These are phyloP conservation scores for Gymnopilus junonius DNA, from an alignment of 768 basidiomycete species.

Conservation along the genomic window DNA sequence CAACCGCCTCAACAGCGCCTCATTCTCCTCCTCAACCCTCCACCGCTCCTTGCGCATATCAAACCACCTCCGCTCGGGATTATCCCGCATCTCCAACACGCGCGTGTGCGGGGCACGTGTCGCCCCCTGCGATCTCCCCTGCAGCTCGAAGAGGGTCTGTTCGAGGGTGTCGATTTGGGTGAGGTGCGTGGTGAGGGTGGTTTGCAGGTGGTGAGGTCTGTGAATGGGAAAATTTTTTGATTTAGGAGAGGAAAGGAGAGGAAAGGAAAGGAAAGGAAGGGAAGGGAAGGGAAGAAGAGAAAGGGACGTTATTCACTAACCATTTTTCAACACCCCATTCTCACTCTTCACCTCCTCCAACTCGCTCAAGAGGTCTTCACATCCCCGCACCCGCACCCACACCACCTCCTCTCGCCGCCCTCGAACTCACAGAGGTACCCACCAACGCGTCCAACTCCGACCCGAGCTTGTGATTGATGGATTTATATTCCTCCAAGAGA, in stretches of 20 bases:
- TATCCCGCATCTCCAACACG: conserved; percentile 70
- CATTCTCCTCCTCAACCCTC: conserved; percentile 86
- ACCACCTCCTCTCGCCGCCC: conserved; percentile 15
- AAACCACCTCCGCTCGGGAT: conserved; percentile 84
- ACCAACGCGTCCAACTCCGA: conserved; percentile 51
- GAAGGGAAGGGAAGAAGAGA: neutral
- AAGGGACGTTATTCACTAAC: conserved; percentile 37
- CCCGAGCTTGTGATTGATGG: conserved; percentile 47
- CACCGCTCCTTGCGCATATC: conserved; percentile 75
- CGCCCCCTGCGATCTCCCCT: conserved; percentile 81
- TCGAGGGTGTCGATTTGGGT: conserved; percentile 72
- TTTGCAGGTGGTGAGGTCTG: conserved; percentile 46
- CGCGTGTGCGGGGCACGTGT: conserved; percentile 76
- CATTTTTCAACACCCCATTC: conserved; percentile 40
- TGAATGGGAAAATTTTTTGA: too few relatives aligned
- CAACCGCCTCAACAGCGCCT: conserved; percentile 72
- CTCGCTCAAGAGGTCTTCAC: conserved; percentile 41
- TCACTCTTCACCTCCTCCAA: conserved; percentile 34
- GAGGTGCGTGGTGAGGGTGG: conserved; percentile 40
- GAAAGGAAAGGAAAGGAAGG: too few relatives aligned
- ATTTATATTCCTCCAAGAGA: conserved; percentile 59
- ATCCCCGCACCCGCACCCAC: neutral
- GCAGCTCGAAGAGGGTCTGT: conserved; percentile 77
- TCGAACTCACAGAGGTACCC: conserved; percentile 31
- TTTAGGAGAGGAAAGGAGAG: too few relatives aligned